Evolutionary conservation across 1,139 yeast genomes (phyloP).

Genomic region (Arxiozyma telluris): DNA sequence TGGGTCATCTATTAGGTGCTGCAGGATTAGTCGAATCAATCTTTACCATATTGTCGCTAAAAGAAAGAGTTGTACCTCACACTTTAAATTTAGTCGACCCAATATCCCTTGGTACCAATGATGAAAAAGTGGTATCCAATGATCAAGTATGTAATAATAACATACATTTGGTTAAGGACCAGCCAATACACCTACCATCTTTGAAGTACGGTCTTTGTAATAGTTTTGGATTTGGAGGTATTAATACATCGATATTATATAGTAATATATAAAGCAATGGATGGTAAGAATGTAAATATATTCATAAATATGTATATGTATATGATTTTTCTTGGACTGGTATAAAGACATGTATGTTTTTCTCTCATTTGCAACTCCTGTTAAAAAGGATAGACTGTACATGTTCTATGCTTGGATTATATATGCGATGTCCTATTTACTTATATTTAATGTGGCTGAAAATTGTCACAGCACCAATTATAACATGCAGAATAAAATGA

Average conservation of each 20-base stretch:
- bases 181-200: conserved; percentile 30
- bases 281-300: neutral
- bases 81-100: conserved; percentile 58
- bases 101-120: conserved; percentile 30
- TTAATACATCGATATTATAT: conserved; percentile 65
- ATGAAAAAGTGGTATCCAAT: conserved; percentile 6
- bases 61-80: conserved; percentile 59
- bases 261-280: conserved; percentile 22
- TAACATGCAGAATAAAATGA: neutral
- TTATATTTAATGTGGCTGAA: neutral
- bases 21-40: conserved; percentile 93
- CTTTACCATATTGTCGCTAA: conserved; percentile 61
- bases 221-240: conserved; percentile 97
- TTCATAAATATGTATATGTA: neutral
- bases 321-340: no score
- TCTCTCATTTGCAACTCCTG: neutral
- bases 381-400: no score
- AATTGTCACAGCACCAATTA: neutral
- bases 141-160: conserved; percentile 30
- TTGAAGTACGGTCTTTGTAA: conserved; percentile 65
- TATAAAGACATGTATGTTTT: no score
- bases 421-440: no score
- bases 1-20: conserved; percentile 92
- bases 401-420: no score
- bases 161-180: conserved; percentile 55